A percentile compares a stretch with the other conserved stretches of the same genome.
These are phyloP conservation scores for Tolypocladium ophioglossoides DNA, from an alignment of 2,329 filamentous ascomycete genomes.

Conservation along the genomic window DNA sequence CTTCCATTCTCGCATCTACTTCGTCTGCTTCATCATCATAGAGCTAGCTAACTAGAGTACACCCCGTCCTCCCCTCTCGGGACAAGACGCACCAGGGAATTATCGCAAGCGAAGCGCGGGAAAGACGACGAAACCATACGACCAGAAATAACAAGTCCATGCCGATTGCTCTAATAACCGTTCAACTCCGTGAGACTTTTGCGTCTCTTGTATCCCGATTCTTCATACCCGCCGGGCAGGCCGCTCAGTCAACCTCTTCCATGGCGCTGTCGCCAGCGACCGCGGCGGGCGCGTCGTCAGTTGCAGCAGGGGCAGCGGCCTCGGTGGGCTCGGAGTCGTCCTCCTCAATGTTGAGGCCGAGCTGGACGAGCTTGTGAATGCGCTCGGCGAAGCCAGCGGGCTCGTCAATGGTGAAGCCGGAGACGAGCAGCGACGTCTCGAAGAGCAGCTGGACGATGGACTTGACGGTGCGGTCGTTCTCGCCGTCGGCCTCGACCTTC, in stretches of 20 bases:
- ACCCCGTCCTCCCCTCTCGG: slow-evolving; percentile 15
- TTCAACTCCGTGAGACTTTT: slow-evolving; percentile 34
- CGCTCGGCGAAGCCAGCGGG: slow-evolving; percentile 95
- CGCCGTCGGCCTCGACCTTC: slow-evolving; percentile 95
- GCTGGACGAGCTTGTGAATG: slow-evolving; percentile 98
- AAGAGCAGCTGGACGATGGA: slow-evolving; percentile 97
- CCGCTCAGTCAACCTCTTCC: slow-evolving; percentile 95
- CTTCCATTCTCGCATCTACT: slow-evolving; percentile 23
- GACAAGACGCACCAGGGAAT: slow-evolving; percentile 16
- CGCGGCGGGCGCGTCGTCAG: slow-evolving; percentile 50
- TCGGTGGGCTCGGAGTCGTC: slow-evolving; percentile 57
- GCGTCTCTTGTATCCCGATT: slow-evolving; percentile 23
- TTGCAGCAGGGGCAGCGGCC: slow-evolving; percentile 47
- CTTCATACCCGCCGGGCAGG: slow-evolving; percentile 10
- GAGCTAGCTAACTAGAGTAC: slow-evolving; percentile 29
- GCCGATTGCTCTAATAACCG: slow-evolving; percentile 22
- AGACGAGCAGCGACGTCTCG: slow-evolving; percentile 97
- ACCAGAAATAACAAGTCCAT: slow-evolving; percentile 22
- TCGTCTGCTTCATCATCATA: slow-evolving; percentile 30
- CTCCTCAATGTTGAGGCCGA: slow-evolving; percentile 96
- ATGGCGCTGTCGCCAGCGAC: slow-evolving; percentile 84
- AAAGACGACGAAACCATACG: slow-evolving; percentile 13
- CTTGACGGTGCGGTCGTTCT: slow-evolving; percentile 99
- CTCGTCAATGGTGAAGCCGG: slow-evolving; percentile 99
- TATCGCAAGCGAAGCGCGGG: slow-evolving; percentile 21